Conservation (phyloP, 495 filamentous ascomycete genomes). For the Chaetomium tenue region DNA sequence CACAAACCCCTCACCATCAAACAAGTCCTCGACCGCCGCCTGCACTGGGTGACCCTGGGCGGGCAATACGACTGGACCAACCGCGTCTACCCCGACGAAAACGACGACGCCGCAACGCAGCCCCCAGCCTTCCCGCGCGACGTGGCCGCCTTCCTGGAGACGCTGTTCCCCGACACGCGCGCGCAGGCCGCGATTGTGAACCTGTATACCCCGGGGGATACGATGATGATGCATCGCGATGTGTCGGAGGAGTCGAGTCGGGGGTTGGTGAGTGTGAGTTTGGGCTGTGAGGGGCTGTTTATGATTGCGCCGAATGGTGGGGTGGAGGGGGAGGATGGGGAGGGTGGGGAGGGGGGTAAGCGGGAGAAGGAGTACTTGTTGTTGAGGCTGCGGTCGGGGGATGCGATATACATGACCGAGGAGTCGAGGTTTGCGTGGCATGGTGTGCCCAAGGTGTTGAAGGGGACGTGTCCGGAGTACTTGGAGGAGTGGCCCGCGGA, state of each 20-base stretch:
- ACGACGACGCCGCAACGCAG: slow-evolving; percentile 30
- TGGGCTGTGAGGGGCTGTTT: slow-evolving; percentile 88
- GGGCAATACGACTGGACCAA: slow-evolving; percentile 93
- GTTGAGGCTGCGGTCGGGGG: slow-evolving; percentile 71
- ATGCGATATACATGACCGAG: slow-evolving; percentile 78
- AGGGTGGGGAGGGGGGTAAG: slow-evolving; percentile 18
- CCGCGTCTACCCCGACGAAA: slow-evolving; percentile 64
- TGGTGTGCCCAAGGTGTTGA: slow-evolving; percentile 79
- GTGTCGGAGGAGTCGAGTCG: slow-evolving; percentile 75
- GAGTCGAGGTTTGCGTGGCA: slow-evolving; percentile 87
- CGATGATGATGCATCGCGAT: slow-evolving; percentile 83
- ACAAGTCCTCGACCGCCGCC: slow-evolving; percentile 66
- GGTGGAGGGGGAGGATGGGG: slow-evolving; percentile 4
- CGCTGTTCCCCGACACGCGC: slow-evolving; percentile 66
- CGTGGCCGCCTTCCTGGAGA: slow-evolving; percentile 60
- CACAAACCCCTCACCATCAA: slow-evolving; percentile 69
- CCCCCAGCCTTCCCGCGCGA: slow-evolving; percentile 77
- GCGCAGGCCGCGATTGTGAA: slow-evolving; percentile 91
- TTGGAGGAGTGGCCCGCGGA: slow-evolving; percentile 73
- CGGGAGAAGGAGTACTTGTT: slow-evolving; percentile 50
- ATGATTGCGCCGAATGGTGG: slow-evolving; percentile 53
- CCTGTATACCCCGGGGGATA: slow-evolving; percentile 83
- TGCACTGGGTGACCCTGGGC: slow-evolving; percentile 91
- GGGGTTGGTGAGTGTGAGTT: slow-evolving; percentile 76
- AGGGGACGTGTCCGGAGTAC: slow-evolving; percentile 71